Evolutionary conservation across 139 green algal species (phyloP), one percentile per base, ranked within the genome.

Genomic region (Deuterostichococcus epilithicus): DNA sequence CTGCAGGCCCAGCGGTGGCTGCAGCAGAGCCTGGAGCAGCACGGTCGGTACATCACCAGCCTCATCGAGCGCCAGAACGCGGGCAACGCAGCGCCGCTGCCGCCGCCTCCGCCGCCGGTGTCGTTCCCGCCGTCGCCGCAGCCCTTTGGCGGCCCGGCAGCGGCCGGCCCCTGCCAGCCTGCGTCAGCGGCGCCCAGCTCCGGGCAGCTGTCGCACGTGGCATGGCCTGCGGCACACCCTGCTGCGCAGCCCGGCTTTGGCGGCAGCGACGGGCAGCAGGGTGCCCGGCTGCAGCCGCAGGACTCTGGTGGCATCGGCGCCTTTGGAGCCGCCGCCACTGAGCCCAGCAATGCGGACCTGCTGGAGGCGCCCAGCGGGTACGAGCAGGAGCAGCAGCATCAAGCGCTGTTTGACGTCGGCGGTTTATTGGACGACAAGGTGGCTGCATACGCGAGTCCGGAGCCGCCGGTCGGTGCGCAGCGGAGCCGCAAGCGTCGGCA

Each of bases 11-110:
- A 98, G 78, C 88, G 93, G 13, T 83, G 93, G 86, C 85, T 98
- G 79, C 94, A 98, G 86, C 82, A 94, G 30, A 90, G 80, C 69
- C 86, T 98, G 25, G 94, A 98, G 82, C 88, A 87, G 34, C 94
- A 98, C 83, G 89, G 90, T 30, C 90, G 91, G 65, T 98, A 95
- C 83, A 97, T 98, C 75, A 85, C 82, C 63, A 87, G 60, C 58
- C 82, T 93, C 34, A 86, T 91, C 32, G 73, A 75, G 69, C 70
- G 30, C 20, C 65, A 63, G 52, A 63, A 63, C 20, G 52, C 52
- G 3, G 52, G 52, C 52, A 63, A 63, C 52, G 28, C 52, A 28
- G 52, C 26, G 13, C 52, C 52, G 3, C 10, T 63, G 10, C 52
- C 52, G 13, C 52, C 52, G 18, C 52, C 52, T 13, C 52, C 52